Conservation (phyloP, 2,329 filamentous ascomycete genomes). For the Didymella sp. region DNA sequence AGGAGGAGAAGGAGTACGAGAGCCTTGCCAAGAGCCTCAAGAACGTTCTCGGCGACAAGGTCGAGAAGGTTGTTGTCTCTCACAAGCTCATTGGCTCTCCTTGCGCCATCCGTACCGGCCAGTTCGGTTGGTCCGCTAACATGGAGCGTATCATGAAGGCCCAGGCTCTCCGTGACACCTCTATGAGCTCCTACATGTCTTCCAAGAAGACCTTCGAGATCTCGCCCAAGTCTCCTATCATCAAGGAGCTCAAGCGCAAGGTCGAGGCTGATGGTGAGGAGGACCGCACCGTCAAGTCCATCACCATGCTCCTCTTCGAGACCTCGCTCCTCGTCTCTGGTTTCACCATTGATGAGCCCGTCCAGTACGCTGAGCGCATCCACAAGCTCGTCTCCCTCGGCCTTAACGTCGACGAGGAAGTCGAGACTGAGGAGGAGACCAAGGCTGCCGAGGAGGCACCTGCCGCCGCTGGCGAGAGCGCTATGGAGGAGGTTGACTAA, state of each 20-base stretch:
- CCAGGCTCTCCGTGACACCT: conserved; percentile 98
- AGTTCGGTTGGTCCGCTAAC: conserved; percentile 99
- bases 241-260: conserved; percentile 99
- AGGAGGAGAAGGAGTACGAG: conserved; percentile 98
- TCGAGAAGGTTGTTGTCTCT: conserved; percentile 99
- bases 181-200: conserved; percentile 99
- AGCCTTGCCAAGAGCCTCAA: conserved; percentile 93
- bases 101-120: conserved; percentile 98
- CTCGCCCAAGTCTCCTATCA: conserved; percentile 96
- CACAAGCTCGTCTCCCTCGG: conserved; percentile 99
- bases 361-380: conserved; percentile 97
- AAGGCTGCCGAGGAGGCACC: conserved; percentile 65
- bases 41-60: conserved; percentile 99
- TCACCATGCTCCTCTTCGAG: conserved; percentile 98
- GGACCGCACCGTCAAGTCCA: conserved; percentile 98
- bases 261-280: conserved; percentile 97
- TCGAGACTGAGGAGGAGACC: conserved; percentile 70
- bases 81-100: conserved; percentile 95
- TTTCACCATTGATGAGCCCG: conserved; percentile 99
- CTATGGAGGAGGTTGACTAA: conserved; percentile 99
- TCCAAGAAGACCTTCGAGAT: conserved; percentile 99
- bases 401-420: conserved; percentile 95
- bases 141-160: conserved; percentile 99
- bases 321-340: conserved; percentile 97
- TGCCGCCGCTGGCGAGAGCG: conserved; percentile 78